phyloP scores from a whole-genome alignment of 2,329 filamentous ascomycete species.

The Diaporthe capsici region DNA sequence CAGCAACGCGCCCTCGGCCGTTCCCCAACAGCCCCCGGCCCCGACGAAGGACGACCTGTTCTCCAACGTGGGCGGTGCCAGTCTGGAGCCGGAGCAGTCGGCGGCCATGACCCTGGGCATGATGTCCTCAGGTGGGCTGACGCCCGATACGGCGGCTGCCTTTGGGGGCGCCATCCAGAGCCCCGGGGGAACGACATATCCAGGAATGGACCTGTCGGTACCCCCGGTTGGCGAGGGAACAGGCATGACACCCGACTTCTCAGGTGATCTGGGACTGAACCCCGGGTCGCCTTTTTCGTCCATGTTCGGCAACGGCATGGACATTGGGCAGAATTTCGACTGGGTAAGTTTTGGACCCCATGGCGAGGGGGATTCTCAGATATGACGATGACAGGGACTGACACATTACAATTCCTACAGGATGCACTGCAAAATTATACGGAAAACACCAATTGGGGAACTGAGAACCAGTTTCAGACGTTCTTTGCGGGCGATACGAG shows the following conservation, averaged over 20 bases:
- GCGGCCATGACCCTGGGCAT: conserved; percentile 60
- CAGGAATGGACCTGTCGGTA: conserved; percentile 59
- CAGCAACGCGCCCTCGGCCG: conserved; percentile 34
- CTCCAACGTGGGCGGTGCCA: conserved; percentile 43
- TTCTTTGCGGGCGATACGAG: conserved; percentile 54
- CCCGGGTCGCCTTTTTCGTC: conserved; percentile 64
- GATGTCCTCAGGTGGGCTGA: conserved; percentile 55
- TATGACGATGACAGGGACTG: conserved; percentile 46
- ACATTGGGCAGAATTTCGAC: conserved; percentile 68
- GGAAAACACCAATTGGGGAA: conserved; percentile 67
- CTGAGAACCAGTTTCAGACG: conserved; percentile 67
- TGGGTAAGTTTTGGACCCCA: conserved; percentile 62
- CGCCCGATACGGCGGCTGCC: conserved; percentile 48
- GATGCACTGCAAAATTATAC: conserved; percentile 70
- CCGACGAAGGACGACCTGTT: conserved; percentile 48
- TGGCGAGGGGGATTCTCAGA: neutral
- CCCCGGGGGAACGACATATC: conserved; percentile 58
- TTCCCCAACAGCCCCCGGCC: conserved; percentile 40
- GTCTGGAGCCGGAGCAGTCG: conserved; percentile 56
- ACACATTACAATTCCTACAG: conserved; percentile 50
- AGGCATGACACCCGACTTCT: conserved; percentile 55
- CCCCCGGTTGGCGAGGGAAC: conserved; percentile 48
- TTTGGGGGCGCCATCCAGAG: conserved; percentile 51
- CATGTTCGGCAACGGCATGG: conserved; percentile 64
- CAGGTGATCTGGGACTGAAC: conserved; percentile 51